Evolutionary conservation across 2,329 filamentous ascomycete genomes (phyloP).

Genomic region (Pyrenophora graminea): DNA sequence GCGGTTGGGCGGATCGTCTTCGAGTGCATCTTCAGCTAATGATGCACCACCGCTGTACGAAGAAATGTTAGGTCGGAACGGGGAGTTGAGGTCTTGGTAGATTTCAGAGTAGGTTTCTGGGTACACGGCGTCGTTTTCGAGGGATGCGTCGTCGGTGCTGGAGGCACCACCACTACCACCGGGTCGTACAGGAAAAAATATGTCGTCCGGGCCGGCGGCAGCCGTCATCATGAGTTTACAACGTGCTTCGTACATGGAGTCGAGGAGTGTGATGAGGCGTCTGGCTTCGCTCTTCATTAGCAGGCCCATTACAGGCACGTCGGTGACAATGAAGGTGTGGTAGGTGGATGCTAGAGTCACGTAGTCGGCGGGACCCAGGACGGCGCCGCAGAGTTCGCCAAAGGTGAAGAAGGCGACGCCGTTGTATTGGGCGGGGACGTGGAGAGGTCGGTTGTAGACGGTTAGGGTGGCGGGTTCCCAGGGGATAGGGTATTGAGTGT

Average conservation of each 20-base stretch:
- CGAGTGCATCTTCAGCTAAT: slow-evolving; percentile 52
- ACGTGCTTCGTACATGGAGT: slow-evolving; percentile 76
- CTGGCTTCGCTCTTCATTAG: slow-evolving; percentile 79
- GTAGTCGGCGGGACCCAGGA: slow-evolving; percentile 79
- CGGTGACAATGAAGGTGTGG: slow-evolving; percentile 75
- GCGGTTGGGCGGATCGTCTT: slow-evolving; percentile 56
- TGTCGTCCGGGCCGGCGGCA: slow-evolving; percentile 68
- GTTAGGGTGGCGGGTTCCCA: slow-evolving; percentile 54
- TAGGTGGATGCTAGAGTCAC: slow-evolving; percentile 79
- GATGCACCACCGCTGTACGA: slow-evolving; percentile 55
- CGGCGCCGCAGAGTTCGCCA: slow-evolving; percentile 64
- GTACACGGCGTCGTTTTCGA: slow-evolving; percentile 58
- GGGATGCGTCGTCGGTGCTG: slow-evolving; percentile 9
- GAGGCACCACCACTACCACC: slow-evolving; percentile 7
- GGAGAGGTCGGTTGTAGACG: slow-evolving; percentile 68
- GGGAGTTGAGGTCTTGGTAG: slow-evolving; percentile 75
- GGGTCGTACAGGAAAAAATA: slow-evolving; percentile 69
- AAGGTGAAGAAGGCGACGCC: slow-evolving; percentile 71
- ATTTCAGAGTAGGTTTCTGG: slow-evolving; percentile 73
- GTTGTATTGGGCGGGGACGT: slow-evolving; percentile 61
- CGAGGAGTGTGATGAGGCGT: slow-evolving; percentile 77
- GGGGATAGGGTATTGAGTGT: slow-evolving; percentile 41
- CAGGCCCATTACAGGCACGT: slow-evolving; percentile 68
- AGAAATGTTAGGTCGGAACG: slow-evolving; percentile 79
- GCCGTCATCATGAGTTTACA: slow-evolving; percentile 75